Evolutionary conservation across 2,329 filamentous ascomycete species (phyloP), one percentile per base, ranked within the genome.

Genomic region (Dissoconium aciculare): DNA sequence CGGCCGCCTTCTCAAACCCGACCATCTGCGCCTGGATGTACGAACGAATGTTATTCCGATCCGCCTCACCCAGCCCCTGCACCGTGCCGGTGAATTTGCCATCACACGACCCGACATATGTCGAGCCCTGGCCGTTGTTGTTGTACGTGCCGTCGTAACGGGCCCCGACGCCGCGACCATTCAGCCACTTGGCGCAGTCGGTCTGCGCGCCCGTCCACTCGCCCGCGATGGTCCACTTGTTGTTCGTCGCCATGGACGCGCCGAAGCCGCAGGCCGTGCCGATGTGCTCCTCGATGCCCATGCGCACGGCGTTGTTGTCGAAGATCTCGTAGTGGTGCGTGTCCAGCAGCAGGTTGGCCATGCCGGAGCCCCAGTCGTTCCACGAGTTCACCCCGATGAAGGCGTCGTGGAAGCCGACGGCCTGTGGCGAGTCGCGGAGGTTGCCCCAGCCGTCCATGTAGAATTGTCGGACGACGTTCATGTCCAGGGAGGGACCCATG

Each of bases 301-400:
- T 51, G 27, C 48, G 33, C 4, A 64, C 47, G 11, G 47, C 42
- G 11, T 45, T 47, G 23, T 45, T 44, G 43, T 56, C 52, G 41
- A 64, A 64, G 35, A 64, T 53, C 38, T 64, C 55, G 49, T 64
- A 64, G 34, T 50, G 45, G 30, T 64, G 60, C 3, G 60, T 63
- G 37, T 64, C 61, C 28, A 63, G 52, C 19, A 63, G 39, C 11
- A 64, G 39, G 27, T 54, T 53, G 46, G 51, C 55, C 53, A 61
- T 58, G 42, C 59, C 60, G 1, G 49, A 40, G 25, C 58, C 60
- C 47, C 53, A 64, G 41, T 54, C 41, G 25, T 54, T 54, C 61
- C 61, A 64, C 27, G 43, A 44, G 10, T 48, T 57, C 4, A 62
- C 58, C 11, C 58, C 59, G 28, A 51, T 27, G 49, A 64, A 64